Conservation (phyloP, 106 monocot species). For the Allium cepa region DNA sequence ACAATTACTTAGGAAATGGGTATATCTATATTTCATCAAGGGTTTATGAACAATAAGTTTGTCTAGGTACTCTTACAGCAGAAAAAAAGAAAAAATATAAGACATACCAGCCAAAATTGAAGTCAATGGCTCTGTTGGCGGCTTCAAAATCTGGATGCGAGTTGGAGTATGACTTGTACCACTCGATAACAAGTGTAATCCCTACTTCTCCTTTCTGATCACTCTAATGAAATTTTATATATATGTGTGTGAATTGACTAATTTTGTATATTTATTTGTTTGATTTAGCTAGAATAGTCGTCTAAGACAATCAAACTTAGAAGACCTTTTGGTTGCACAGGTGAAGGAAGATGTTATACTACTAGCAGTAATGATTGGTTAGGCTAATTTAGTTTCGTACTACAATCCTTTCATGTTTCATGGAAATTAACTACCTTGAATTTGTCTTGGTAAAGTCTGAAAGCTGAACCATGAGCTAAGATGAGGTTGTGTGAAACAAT, state of each 20-base stretch:
- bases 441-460: slow-evolving; percentile 10
- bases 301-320: too few relatives aligned
- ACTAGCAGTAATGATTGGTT: too few relatives aligned
- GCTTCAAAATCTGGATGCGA: not conserved
- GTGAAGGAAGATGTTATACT: too few relatives aligned
- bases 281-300: not conserved
- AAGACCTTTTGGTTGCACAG: too few relatives aligned
- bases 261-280: not conserved
- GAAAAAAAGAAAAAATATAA: not conserved
- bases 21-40: too few relatives aligned
- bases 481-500: slow-evolving; percentile 17
- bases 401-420: too few relatives aligned
- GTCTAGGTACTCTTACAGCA: too few relatives aligned
- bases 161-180: slow-evolving; percentile 3
- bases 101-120: slow-evolving; percentile 18
- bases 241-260: not conserved
- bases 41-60: too few relatives aligned
- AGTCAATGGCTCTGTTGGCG: slow-evolving; percentile 7
- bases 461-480: slow-evolving; percentile 20
- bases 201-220: slow-evolving; percentile 22
- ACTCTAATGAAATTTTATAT: slow-evolving; percentile 5
- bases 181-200: slow-evolving; percentile 8
- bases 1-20: too few relatives aligned
- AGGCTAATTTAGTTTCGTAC: too few relatives aligned
- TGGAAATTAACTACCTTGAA: slow-evolving; percentile 9